Base-by-base conservation (phyloP, 78 protist species). In the Protostelium mycophagum region DNA sequence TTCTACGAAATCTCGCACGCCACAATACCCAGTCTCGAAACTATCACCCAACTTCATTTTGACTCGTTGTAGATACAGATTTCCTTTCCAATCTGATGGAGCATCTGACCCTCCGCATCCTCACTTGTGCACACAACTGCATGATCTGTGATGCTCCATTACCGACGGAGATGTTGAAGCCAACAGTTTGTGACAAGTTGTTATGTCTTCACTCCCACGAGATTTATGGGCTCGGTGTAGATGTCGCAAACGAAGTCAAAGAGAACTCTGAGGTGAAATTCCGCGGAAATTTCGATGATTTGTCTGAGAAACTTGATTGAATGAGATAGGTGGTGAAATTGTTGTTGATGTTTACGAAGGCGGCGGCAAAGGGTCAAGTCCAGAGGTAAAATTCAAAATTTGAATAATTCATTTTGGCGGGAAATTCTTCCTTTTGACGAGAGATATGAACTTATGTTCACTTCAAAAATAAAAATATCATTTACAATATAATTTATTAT, bases 121-220 rank as follows among this genome's bases (percentile, higher is more conserved):
- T 85, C 16, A 35, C 63, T 37, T 85, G 86, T 16, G 37, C 86
- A 25, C 36, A 85, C 63, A 85, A 35, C 36, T 85, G 86, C 16
- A 36, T 85, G 35, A 85, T 85, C 36, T 85, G 86, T 36, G 37
- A 85, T 36, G 37, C 5, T 37, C 86, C 86, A 5, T 85, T 85
- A 16, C 63, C 86, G n/a, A 37, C 37, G 63, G 86, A 25, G 86
- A 85, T 85, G 86, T 5, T 85, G 29, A 85, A 16, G 16, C 86
- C 86, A 25, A 25, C 86, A 25, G 37, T 85, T 25, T 85, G 86
- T 85, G 16, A 85, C 16, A 25, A 5, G 5, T 23, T 16, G 29
- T 16, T 85, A 5, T 85, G 86, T 16, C 86, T 85, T 35, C 37
- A 85, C 86, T 37, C 63, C 37, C 37, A 85, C 86, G 86, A 85